Evolutionary conservation across 768 basidiomycete species (phyloP), one percentile per base, ranked within the genome.

Genomic region (Gyrodon lividus): DNA sequence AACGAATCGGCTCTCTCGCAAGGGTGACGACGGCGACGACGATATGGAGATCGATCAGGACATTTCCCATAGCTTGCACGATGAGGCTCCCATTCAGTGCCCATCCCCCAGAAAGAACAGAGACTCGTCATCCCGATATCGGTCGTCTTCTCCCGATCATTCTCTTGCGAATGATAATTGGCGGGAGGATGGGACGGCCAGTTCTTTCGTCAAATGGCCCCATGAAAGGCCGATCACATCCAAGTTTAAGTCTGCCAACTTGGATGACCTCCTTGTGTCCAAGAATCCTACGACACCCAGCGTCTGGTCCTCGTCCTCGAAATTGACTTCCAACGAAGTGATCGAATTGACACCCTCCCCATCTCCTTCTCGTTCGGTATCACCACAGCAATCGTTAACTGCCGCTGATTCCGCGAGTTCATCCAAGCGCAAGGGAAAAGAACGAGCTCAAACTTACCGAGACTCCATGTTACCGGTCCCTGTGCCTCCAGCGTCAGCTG

Each of bases 31-130:
- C 46, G 83, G 84, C 59, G 72, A 74, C 1, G 77, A 80, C 46
- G 81, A 86, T 55, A 62, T 77, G 59, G 82, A 80, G 9, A 77
- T 82, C 28, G 80, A 83, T 61, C 64, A 63, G 9, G 79, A 78
- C 5, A 55, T 73, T 6, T 58, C 68, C 45, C 17, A 8, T 14
- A 17, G 28, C 35, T 38, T 54, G 20, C 26, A 30, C 22, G 28
- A 40, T 19, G 30, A 22, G 14, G 47, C 54, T 51, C 10, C 49
- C 37, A 31, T 55, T 23, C 34, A 48, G 37, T 48, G 50, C 16
- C 23, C 34, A 44, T 23, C 49, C 48, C 46, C 54, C 4, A 51
- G 45, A 23, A 34, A 49, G 24, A 48, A 35, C 22, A 14, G 19
- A n/a, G 40, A 26, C 47, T 41, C 30, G n/a, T 50, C 58, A 23